phyloP scores from a whole-genome alignment of 2,329 filamentous ascomycete genomes.

The Blastomyces parvus region DNA sequence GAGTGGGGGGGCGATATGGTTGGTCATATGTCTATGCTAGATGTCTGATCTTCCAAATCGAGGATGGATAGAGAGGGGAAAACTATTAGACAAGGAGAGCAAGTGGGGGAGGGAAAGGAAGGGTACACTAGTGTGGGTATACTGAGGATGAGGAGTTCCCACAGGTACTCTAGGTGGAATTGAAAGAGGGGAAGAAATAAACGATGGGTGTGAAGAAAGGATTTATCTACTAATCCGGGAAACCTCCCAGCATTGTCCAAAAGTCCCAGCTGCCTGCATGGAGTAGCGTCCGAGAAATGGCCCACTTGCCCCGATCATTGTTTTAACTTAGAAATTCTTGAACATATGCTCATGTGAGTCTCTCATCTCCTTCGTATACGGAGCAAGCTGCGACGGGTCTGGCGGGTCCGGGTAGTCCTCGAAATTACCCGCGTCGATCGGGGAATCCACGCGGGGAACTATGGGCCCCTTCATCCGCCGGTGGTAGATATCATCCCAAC shows the following conservation, averaged over 20 bases:
- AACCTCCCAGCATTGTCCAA: background rate
- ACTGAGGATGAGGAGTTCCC: background rate
- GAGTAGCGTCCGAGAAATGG: background rate
- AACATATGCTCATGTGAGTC: constrained; percentile 53
- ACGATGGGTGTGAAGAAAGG: background rate
- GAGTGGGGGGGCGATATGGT: background rate
- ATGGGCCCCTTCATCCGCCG: constrained; percentile 53
- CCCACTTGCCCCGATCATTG: background rate
- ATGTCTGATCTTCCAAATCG: background rate
- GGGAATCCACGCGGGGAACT: constrained; percentile 49
- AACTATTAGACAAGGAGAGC: background rate
- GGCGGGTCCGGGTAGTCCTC: constrained; percentile 53
- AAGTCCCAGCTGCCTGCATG: background rate
- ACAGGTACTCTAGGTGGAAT: background rate
- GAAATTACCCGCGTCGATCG: constrained; percentile 55
- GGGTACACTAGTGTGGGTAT: too few species aligned
- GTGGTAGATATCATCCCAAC: constrained; percentile 56
- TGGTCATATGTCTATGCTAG: background rate
- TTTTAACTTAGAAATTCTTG: constrained; percentile 45
- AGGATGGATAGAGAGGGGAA: background rate
- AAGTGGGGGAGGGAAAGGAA: too few species aligned
- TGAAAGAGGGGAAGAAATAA: background rate
- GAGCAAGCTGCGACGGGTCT: constrained; percentile 42
- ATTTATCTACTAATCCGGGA: background rate
- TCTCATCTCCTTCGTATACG: constrained; percentile 52